phyloP scores from a whole-genome alignment of 2,329 filamentous ascomycete species.

The Penicillium digitatum region DNA sequence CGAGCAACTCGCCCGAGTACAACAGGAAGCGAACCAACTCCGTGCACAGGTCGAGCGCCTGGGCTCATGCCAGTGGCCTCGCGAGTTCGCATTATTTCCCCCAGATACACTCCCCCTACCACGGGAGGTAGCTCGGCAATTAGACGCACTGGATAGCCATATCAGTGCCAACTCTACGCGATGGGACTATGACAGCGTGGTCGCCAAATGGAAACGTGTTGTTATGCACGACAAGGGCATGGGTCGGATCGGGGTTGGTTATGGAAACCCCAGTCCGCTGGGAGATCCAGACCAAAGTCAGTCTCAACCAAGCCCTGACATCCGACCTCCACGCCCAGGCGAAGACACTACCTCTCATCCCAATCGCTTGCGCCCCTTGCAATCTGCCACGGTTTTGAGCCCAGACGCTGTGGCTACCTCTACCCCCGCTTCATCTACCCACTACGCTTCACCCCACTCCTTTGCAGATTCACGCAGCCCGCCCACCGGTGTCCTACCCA shows the following conservation, averaged over 20 bases:
- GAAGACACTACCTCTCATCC: constrained; percentile 23
- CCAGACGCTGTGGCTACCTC: constrained; percentile 27
- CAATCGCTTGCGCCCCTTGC: constrained; percentile 23
- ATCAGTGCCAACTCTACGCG: constrained; percentile 34
- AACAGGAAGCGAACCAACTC: constrained; percentile 49
- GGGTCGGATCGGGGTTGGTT: constrained; percentile 36
- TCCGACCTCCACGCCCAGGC: constrained; percentile 20
- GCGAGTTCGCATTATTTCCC: constrained; percentile 48
- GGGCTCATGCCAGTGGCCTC: constrained; percentile 47
- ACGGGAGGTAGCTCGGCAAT: constrained; percentile 37
- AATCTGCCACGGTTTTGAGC: constrained; percentile 22
- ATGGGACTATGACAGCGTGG: constrained; percentile 49
- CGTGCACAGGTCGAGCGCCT: constrained; percentile 47
- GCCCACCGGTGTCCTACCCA: constrained; percentile 8
- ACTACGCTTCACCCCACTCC: constrained; percentile 32
- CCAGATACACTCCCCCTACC: constrained; percentile 44
- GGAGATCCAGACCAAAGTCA: constrained; percentile 13
- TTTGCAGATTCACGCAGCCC: constrained; percentile 26
- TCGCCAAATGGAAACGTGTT: constrained; percentile 48
- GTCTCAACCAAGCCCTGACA: constrained; percentile 13
- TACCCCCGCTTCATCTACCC: constrained; percentile 27
- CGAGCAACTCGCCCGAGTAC: constrained; percentile 42
- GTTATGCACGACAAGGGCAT: constrained; percentile 46
- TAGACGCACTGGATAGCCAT: constrained; percentile 35
- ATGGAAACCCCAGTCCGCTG: constrained; percentile 16